Evolutionary conservation across 2,329 filamentous ascomycete species (phyloP), one percentile per base, ranked within the genome.

Genomic region (Colletotrichum sublineola): DNA sequence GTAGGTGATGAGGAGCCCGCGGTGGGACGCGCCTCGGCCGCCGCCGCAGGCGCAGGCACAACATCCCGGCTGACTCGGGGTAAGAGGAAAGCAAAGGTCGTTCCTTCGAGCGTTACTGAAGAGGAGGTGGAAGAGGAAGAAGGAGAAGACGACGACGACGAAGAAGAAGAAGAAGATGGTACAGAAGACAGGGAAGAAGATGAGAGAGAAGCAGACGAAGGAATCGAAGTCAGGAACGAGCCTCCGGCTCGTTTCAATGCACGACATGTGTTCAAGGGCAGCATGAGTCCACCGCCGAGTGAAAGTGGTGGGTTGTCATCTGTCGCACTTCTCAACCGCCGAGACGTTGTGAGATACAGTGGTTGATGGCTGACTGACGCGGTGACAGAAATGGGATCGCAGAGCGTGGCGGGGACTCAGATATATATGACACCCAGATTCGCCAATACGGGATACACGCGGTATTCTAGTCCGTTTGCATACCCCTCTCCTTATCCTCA

Each of bases 261-360:
- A n/a, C 66, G 40, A 5, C 46, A 56, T 18, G 40, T 57, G 18
- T 55, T 72, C 2, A 60, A 58, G 33, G 50, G 40, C 40, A 71
- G 40, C 46, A 71, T 72, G 60, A 69, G 55, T n/a, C 69, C 68
- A 5, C 68, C 66, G 58, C 66, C 66, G 40, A 71, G 65, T 33
- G 66, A 69, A 48, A 72, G 66, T 50, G 69, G 69, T 72, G 15
- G 24, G 69, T 72, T 33, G 11, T 36, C 6, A 12, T 58, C n/a
- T 15, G 20, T 11, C 18, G 31, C 55, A 11, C 15, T 60, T 63
- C 31, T 38, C 31, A 29, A 29, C 29, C 8, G n/a, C 12, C n/a
- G 11, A 29, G n/a, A n/a, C 2, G 38, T 2, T 18, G 52, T 63
- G 56, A 44, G 20, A 3, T 3, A 24, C 40, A 20, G 24, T 20